phyloP scores from a whole-genome alignment of 768 basidiomycete species.

The Sarcodon sp. region DNA sequence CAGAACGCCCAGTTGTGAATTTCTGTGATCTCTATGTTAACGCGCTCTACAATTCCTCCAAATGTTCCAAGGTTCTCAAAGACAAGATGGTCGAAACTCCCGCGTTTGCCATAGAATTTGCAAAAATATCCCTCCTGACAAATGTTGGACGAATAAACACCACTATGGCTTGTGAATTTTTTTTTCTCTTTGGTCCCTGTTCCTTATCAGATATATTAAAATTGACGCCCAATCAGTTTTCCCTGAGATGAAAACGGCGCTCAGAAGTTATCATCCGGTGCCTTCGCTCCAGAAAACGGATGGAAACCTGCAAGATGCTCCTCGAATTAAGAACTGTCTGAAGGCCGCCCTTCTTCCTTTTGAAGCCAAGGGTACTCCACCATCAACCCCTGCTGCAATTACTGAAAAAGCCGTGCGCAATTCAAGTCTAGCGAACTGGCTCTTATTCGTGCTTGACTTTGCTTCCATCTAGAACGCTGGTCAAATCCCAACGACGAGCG shows the following conservation, averaged over 20 bases:
- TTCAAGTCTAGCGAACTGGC: constrained; percentile 1
- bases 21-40: constrained; percentile 81
- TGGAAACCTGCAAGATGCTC: constrained; percentile 83
- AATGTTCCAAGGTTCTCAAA: constrained; percentile 80
- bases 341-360: constrained; percentile 68
- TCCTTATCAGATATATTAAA: not conserved
- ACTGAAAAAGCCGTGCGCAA: constrained; percentile 47
- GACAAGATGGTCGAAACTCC: constrained; percentile 80
- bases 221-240: constrained; percentile 43
- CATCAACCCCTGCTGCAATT: constrained; percentile 67
- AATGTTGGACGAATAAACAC: constrained; percentile 91
- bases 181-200: constrained; percentile 4
- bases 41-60: constrained; percentile 65
- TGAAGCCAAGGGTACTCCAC: constrained; percentile 52
- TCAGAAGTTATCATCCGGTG: constrained; percentile 85
- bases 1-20: constrained; percentile 38
- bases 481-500: constrained; percentile 66
- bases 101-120: constrained; percentile 65
- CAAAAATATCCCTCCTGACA: constrained; percentile 73
- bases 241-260: constrained; percentile 86
- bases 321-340: constrained; percentile 82
- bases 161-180: constrained; percentile 68
- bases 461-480: constrained; percentile 33
- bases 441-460: constrained; percentile 4
- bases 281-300: constrained; percentile 82